A percentile compares a stretch with the other conserved stretches of the same genome.
phyloP scores from a whole-genome alignment of 2,329 filamentous ascomycete genomes.

The Nigrospora oryzae region DNA sequence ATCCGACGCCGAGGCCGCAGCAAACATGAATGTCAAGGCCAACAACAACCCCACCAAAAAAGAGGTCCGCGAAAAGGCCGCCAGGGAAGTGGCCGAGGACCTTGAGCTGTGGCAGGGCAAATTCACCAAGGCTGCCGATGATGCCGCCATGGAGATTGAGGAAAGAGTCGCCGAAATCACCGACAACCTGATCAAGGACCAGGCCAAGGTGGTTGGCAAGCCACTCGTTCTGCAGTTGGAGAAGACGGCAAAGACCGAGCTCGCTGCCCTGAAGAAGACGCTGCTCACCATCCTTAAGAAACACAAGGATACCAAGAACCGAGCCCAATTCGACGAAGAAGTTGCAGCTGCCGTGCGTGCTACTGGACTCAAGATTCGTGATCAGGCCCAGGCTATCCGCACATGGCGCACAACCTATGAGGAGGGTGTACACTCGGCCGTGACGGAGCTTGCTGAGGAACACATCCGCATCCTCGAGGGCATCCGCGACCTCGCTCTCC shows the following conservation, averaged over 20 bases:
- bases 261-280: constrained; percentile 56
- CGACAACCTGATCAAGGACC: constrained; percentile 47
- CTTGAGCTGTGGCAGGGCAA: constrained; percentile 81
- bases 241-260: constrained; percentile 53
- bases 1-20: constrained; percentile 11
- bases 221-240: constrained; percentile 62
- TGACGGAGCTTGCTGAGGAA: constrained; percentile 66
- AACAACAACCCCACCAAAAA: constrained; percentile 35
- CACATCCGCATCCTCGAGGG: constrained; percentile 76
- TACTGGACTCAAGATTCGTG: constrained; percentile 66
- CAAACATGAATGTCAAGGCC: constrained; percentile 14
- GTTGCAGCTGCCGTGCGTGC: constrained; percentile 46
- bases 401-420: constrained; percentile 70
- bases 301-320: constrained; percentile 32
- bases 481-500: constrained; percentile 75
- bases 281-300: constrained; percentile 58
- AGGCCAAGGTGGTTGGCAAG: constrained; percentile 58
- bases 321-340: constrained; percentile 26
- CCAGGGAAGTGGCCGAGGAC: constrained; percentile 66
- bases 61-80: constrained; percentile 47
- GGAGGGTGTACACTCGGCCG: constrained; percentile 56
- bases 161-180: constrained; percentile 53
- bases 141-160: constrained; percentile 68
- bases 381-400: constrained; percentile 67
- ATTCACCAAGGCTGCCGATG: constrained; percentile 76